Evolutionary conservation across 2,329 filamentous ascomycete genomes (phyloP).

Genomic region (Onygena corvina): DNA sequence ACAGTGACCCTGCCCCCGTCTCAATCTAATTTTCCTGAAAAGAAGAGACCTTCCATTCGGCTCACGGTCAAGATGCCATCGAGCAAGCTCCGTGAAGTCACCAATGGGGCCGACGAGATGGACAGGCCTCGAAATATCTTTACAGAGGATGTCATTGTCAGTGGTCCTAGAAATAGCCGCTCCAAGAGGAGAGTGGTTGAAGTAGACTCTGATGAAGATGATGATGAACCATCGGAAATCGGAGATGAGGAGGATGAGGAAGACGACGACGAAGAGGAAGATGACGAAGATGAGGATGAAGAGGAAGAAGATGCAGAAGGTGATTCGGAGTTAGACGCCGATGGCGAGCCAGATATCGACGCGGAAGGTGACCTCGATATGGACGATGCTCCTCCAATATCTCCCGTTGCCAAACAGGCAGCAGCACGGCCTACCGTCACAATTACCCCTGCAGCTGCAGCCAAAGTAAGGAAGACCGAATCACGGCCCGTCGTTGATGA

Average conservation of each 20-base stretch:
- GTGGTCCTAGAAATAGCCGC: slow-evolving; percentile 36
- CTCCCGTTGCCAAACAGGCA: slow-evolving; percentile 27
- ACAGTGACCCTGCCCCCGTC: slow-evolving; percentile 30
- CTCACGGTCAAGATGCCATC: slow-evolving; percentile 41
- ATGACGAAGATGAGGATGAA: slow-evolving; percentile 26
- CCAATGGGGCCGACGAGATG: slow-evolving; percentile 22
- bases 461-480: slow-evolving; percentile 35
- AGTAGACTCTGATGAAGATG: slow-evolving; percentile 34
- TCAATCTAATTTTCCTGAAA: slow-evolving; percentile 25
- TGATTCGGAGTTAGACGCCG: slow-evolving; percentile 21
- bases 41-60: slow-evolving; percentile 33
- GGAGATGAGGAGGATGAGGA: slow-evolving; percentile 34
- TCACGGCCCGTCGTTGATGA: slow-evolving; percentile 37
- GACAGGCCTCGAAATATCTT: slow-evolving; percentile 32
- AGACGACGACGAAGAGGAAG: slow-evolving; percentile 40
- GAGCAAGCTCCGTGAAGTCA: slow-evolving; percentile 40
- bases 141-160: slow-evolving; percentile 35
- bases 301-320: slow-evolving; percentile 24
- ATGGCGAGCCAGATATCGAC: slow-evolving; percentile 23
- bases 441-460: slow-evolving; percentile 26
- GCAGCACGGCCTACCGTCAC: slow-evolving; percentile 27
- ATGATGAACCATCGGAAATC: slow-evolving; percentile 37
- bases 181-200: slow-evolving; percentile 36
- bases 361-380: slow-evolving; percentile 31
- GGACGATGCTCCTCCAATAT: slow-evolving; percentile 35